These are phyloP conservation scores for Penicillium thymicola DNA, from an alignment of 2,329 filamentous ascomycete species.

Conservation along the genomic window DNA sequence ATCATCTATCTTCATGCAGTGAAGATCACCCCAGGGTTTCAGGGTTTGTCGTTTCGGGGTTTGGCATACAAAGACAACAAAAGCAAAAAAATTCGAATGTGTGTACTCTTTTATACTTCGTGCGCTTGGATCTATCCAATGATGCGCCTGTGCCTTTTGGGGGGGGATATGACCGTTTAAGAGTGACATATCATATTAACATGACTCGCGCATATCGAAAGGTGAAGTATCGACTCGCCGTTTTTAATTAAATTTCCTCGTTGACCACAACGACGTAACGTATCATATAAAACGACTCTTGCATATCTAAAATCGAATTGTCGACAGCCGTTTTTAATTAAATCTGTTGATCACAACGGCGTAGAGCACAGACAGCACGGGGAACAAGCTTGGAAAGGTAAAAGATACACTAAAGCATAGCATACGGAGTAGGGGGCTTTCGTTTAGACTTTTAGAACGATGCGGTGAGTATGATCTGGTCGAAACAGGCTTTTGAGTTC, in stretches of 20 bases:
- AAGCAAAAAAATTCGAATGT: not conserved
- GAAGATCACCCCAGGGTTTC: not conserved
- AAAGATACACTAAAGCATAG: not conserved
- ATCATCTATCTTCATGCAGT: not conserved
- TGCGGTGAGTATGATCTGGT: not conserved
- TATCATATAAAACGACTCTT: not conserved
- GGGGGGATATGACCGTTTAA: not conserved
- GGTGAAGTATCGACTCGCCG: not conserved
- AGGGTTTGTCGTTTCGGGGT: not conserved
- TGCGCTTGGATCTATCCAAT: not conserved
- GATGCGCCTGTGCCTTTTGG: not conserved
- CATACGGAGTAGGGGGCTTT: not conserved
- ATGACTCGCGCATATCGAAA: not conserved
- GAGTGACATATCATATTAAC: not conserved
- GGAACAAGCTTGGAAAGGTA: not conserved
- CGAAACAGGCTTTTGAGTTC: not conserved
- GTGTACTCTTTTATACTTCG: not conserved
- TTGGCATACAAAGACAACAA: not conserved
- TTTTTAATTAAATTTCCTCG: not conserved
- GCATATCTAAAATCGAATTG: not conserved
- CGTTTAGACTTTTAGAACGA: not conserved
- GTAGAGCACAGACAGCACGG: conserved; percentile 1
- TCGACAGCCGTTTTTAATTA: conserved; percentile 2
- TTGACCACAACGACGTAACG: not conserved
- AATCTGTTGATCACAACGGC: not conserved